These are phyloP conservation scores for Eucalyptus decipiens DNA, from an alignment of 345 rosid genomes.

Conservation along the genomic window DNA sequence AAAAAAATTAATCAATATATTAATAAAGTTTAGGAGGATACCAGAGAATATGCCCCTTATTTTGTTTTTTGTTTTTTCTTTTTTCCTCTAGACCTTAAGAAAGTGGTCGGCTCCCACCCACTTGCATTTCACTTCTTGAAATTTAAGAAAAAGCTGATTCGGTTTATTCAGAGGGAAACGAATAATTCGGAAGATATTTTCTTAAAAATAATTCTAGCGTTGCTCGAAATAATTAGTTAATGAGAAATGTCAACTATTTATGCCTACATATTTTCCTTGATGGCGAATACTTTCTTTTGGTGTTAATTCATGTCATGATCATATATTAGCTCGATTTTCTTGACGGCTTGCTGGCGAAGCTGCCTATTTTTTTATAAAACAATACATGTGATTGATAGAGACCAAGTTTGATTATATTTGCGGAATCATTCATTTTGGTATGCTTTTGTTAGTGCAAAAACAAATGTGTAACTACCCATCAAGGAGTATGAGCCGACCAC, in stretches of 20 bases:
- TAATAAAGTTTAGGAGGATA: background rate
- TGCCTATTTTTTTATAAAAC: background rate
- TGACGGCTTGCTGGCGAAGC: too few species aligned
- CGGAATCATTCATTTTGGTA: background rate
- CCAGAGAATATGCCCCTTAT: background rate
- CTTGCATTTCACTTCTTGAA: background rate
- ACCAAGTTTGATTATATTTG: background rate
- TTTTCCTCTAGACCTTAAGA: background rate
- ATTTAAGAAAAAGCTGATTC: background rate
- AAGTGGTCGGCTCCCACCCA: background rate
- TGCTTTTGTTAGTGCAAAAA: background rate
- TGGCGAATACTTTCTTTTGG: fast-evolving
- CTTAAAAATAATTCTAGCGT: background rate
- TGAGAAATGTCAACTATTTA: background rate
- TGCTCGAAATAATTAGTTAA: background rate
- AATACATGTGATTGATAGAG: background rate
- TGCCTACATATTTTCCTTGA: background rate
- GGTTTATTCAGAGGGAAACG: fast-evolving
- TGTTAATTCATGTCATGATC: background rate
- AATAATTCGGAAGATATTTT: background rate
- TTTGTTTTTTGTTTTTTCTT: background rate
- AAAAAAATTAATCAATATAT: too few species aligned
- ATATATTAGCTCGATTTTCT: too few species aligned
- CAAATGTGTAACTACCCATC: background rate
- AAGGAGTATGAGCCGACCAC: background rate